Evolutionary conservation across 2,329 filamentous ascomycete species (phyloP).

Genomic region (Diplocarpon mali): DNA sequence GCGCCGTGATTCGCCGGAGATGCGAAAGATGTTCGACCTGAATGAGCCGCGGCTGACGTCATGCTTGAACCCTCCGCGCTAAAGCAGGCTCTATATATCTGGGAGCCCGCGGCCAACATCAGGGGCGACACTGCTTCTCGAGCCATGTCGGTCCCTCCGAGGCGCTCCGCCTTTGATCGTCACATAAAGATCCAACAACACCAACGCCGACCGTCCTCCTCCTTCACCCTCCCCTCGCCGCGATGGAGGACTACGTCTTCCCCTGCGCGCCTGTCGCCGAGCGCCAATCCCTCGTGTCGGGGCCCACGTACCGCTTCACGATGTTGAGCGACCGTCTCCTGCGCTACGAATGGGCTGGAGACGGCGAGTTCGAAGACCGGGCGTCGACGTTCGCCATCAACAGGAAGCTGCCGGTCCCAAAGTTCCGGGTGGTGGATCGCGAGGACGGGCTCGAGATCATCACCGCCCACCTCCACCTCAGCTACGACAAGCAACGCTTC

Average conservation of each 20-base stretch:
- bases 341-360: constrained; percentile 50
- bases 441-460: constrained; percentile 41
- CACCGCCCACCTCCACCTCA: constrained; percentile 42
- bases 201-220: too few species aligned
- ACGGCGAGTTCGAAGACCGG: constrained; percentile 50
- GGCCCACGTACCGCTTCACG: constrained; percentile 44
- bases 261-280: constrained; percentile 34
- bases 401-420: constrained; percentile 36
- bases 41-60: too few species aligned
- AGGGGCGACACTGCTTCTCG: too few species aligned
- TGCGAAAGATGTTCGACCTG: too few species aligned
- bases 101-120: too few species aligned
- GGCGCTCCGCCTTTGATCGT: too few species aligned
- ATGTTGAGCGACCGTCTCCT: constrained; percentile 44
- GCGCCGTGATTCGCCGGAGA: too few species aligned
- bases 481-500: constrained; percentile 48
- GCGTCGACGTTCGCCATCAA: constrained; percentile 51
- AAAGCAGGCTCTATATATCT: too few species aligned
- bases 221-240: too few species aligned
- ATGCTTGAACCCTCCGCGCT: too few species aligned
- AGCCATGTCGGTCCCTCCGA: too few species aligned
- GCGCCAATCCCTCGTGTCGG: constrained; percentile 33
- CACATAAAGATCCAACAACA: too few species aligned
- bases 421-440: constrained; percentile 37
- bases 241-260: constrained; percentile 18